Conservation (phyloP, 164 flowering plant species). For the Tetrastigma voinierianum region DNA sequence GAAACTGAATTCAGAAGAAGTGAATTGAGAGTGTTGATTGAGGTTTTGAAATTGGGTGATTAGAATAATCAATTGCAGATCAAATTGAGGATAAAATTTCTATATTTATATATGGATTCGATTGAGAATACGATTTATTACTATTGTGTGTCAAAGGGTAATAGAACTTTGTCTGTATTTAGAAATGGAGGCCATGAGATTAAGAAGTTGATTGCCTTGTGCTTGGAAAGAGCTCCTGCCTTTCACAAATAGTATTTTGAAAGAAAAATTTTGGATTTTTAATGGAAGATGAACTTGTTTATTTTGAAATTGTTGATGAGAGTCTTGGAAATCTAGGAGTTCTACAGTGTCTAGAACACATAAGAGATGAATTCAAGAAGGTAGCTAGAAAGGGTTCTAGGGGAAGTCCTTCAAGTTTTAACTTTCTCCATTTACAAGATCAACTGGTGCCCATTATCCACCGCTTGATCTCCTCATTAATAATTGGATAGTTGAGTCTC, state of each 20-base stretch:
- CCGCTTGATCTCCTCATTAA: conserved; percentile 55
- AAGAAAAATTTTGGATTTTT: conserved; percentile 59
- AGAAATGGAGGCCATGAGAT: conserved; percentile 51
- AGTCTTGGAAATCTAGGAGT: conserved; percentile 44
- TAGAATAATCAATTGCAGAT: background rate
- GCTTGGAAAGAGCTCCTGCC: conserved; percentile 62
- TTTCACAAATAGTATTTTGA: conserved; percentile 65
- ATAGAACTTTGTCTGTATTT: conserved; percentile 38
- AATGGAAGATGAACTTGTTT: conserved; percentile 66
- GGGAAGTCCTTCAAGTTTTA: conserved; percentile 41
- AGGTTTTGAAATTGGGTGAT: background rate
- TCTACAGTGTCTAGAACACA: conserved; percentile 51
- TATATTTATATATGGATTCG: conserved; percentile 39
- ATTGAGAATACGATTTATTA: conserved; percentile 48
- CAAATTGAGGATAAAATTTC: too few species aligned
- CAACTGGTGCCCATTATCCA: conserved; percentile 56
- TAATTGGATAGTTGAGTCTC: conserved; percentile 41
- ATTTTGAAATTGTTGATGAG: conserved; percentile 58
- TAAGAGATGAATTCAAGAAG: conserved; percentile 69
- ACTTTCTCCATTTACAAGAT: conserved; percentile 43
- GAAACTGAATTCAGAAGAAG: too few species aligned
- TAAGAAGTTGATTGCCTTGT: conserved; percentile 52
- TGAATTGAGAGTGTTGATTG: too few species aligned
- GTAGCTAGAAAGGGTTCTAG: conserved; percentile 42
- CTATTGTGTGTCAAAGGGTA: conserved; percentile 59